Evolutionary conservation across 169 alveolate species (phyloP).

Genomic region (Theileria luwenshuni): DNA sequence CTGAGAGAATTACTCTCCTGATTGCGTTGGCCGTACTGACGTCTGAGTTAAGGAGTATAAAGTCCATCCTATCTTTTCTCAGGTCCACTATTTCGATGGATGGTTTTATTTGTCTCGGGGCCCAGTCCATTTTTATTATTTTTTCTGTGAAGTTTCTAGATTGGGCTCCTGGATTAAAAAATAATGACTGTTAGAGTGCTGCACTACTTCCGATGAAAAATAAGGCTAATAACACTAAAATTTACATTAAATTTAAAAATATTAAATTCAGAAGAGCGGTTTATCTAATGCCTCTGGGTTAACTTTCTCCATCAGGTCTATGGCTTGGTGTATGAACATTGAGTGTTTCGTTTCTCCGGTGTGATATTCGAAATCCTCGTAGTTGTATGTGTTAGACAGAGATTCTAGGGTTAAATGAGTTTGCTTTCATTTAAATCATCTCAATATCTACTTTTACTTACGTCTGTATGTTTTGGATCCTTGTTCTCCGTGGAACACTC

Average conservation of each 20-base stretch:
- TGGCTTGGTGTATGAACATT: conserved; percentile 60
- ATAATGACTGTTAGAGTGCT: background rate
- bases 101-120: conserved; percentile 71
- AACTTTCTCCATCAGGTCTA: conserved; percentile 53
- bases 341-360: conserved; percentile 50
- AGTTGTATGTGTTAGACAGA: conserved; percentile 45
- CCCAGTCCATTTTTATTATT: conserved; percentile 70
- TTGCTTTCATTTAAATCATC: background rate
- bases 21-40: conserved; percentile 92
- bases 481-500: conserved; percentile 78
- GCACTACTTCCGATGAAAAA: conserved; percentile 10
- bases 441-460: conserved; percentile 33
- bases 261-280: conserved; percentile 45
- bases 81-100: conserved; percentile 78
- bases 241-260: background rate
- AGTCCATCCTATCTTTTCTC: conserved; percentile 76
- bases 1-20: conserved; percentile 92
- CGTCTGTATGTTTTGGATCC: conserved; percentile 74
- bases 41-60: conserved; percentile 87
- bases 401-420: conserved; percentile 23
- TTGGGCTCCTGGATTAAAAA: conserved; percentile 6
- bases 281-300: conserved; percentile 62
- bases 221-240: background rate
- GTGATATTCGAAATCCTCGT: conserved; percentile 39
- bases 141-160: background rate